These are phyloP conservation scores for Phytopythium boreale DNA, from an alignment of 352 stramenopile genomes.

Conservation along the genomic window DNA sequence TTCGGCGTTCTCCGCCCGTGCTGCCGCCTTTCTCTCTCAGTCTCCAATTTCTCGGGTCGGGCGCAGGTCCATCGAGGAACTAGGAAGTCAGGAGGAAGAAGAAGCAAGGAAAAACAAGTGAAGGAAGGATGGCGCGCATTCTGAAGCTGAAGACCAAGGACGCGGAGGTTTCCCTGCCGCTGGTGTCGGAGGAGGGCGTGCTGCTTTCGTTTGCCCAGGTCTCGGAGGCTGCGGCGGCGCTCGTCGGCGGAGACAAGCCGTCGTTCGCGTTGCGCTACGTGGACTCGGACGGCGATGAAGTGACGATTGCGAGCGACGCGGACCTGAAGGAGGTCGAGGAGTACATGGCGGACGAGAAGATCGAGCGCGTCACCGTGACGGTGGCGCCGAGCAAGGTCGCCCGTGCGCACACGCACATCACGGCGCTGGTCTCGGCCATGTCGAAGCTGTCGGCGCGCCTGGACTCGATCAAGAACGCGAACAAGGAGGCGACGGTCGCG, in stretches of 20 bases:
- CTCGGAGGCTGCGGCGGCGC: slow-evolving; percentile 13
- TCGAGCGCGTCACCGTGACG: slow-evolving; percentile 30
- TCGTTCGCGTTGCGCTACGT: slow-evolving; percentile 40
- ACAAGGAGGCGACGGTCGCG: slow-evolving; percentile 31
- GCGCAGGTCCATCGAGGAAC: slow-evolving; percentile 15
- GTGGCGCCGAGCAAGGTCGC: slow-evolving; percentile 15
- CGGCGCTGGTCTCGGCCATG: slow-evolving; percentile 47
- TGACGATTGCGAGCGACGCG: slow-evolving; percentile 49
- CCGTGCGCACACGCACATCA: slow-evolving; percentile 31
- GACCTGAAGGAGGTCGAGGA: slow-evolving; percentile 47
- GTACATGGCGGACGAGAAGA: slow-evolving; percentile 51
- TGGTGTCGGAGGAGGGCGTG: slow-evolving; percentile 16
- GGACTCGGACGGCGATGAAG: slow-evolving; percentile 55
- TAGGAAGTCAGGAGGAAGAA: slow-evolving; percentile 6
- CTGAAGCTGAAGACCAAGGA: slow-evolving; percentile 24
- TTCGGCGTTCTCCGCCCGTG: neutral
- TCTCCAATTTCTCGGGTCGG: slow-evolving; percentile 25
- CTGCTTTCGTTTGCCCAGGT: slow-evolving; percentile 25
- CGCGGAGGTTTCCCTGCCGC: slow-evolving; percentile 16
- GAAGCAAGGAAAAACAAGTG: slow-evolving; percentile 1
- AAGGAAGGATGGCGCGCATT: slow-evolving; percentile 20
- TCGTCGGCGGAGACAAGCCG: slow-evolving; percentile 17
- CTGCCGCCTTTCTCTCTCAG: neutral
- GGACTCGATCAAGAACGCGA: slow-evolving; percentile 15
- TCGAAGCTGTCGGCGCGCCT: slow-evolving; percentile 40